Evolutionary conservation across 805 yeast species (phyloP).

Genomic region (Blastobotrys mokoenaii): DNA sequence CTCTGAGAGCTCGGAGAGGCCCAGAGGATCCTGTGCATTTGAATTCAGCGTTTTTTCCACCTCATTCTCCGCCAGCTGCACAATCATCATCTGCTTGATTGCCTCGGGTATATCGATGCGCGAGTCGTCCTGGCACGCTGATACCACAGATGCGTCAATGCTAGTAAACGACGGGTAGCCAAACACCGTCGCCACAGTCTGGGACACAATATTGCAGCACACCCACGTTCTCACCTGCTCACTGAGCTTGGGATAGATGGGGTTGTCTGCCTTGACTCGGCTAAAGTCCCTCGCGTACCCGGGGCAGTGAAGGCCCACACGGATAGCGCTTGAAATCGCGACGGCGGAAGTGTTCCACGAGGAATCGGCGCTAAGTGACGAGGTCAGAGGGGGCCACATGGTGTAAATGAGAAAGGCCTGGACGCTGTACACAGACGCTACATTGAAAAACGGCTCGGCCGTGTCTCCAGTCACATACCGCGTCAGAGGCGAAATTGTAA

Average conservation of each 20-base stretch:
- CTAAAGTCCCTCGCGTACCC: slow-evolving; percentile 46
- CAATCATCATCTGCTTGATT: slow-evolving; percentile 70
- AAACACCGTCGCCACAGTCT: slow-evolving; percentile 81
- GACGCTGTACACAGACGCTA: slow-evolving; percentile 86
- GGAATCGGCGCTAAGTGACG: slow-evolving; percentile 90
- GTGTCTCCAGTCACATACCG: slow-evolving; percentile 42
- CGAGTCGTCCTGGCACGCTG: slow-evolving; percentile 43
- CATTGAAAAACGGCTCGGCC: slow-evolving; percentile 67
- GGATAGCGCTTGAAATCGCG: slow-evolving; percentile 84
- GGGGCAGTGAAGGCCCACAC: slow-evolving; percentile 85
- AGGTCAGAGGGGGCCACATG: slow-evolving; percentile 93
- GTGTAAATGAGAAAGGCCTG: slow-evolving; percentile 87
- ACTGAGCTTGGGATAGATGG: slow-evolving; percentile 32
- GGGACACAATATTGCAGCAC: slow-evolving; percentile 85
- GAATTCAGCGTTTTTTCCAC: slow-evolving; percentile 68
- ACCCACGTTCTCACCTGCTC: slow-evolving; percentile 92
- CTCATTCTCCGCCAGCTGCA: slow-evolving; percentile 81
- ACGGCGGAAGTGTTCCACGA: slow-evolving; percentile 93
- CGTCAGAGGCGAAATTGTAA: slow-evolving; percentile 84
- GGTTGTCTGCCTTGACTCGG: slow-evolving; percentile 37
- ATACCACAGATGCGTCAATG: slow-evolving; percentile 62
- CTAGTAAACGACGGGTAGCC: slow-evolving; percentile 92
- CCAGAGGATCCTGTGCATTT: slow-evolving; percentile 57
- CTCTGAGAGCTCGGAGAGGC: slow-evolving; percentile 59
- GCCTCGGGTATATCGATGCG: slow-evolving; percentile 42